These are phyloP conservation scores for Lactarius hatsudake DNA, from an alignment of 768 basidiomycete genomes.

Conservation along the genomic window DNA sequence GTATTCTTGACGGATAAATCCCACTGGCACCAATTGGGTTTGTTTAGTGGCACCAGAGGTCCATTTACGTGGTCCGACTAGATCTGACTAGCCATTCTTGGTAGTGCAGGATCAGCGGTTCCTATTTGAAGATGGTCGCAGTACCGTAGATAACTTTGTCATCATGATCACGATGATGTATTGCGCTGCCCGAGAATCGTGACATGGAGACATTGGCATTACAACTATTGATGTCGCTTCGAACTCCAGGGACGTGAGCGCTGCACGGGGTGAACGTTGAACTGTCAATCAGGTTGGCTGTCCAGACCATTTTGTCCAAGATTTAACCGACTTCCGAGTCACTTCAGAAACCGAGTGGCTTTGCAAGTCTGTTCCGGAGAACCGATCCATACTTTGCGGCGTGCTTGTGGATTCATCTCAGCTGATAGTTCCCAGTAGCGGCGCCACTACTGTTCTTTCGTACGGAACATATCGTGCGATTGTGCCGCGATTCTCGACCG, in stretches of 20 bases:
- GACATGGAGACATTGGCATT: not conserved
- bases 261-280: not conserved
- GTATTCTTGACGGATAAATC: not conserved
- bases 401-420: too few relatives aligned
- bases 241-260: not conserved
- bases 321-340: not conserved
- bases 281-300: not conserved
- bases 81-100: not conserved
- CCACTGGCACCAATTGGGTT: not conserved
- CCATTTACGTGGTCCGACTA: not conserved
- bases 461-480: too few relatives aligned
- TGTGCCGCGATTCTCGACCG: too few relatives aligned
- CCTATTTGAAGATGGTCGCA: too few relatives aligned
- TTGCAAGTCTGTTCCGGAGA: not conserved
- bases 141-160: too few relatives aligned
- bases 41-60: too few relatives aligned
- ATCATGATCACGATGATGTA: not conserved
- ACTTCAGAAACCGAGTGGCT: not conserved
- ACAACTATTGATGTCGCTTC: not conserved
- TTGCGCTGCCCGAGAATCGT: not conserved
- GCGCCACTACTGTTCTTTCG: too few relatives aligned
- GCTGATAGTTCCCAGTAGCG: not conserved
- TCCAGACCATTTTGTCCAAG: not conserved
- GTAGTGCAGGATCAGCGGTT: not conserved
- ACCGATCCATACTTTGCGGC: too few relatives aligned